Evolutionary conservation across 306 rosid species (phyloP).

Genomic region (Corylus avellana): DNA sequence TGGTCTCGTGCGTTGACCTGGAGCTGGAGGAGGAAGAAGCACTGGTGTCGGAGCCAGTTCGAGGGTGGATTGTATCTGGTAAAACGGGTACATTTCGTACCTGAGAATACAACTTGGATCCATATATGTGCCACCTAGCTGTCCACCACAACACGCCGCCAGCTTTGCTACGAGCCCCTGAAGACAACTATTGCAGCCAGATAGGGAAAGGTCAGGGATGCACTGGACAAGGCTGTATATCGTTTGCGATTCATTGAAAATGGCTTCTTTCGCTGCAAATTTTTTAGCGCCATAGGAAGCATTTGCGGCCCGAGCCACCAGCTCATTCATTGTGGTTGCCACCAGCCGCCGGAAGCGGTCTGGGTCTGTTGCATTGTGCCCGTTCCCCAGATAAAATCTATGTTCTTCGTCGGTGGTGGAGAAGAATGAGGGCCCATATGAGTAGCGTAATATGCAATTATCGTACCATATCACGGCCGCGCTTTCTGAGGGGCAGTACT

Average conservation of each 20-base stretch:
- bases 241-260: not conserved
- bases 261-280: not conserved
- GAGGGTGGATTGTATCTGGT: not conserved
- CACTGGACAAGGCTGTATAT: constrained; percentile 16
- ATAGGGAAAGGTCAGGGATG: not conserved
- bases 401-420: too few relatives aligned
- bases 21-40: not conserved
- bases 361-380: not conserved
- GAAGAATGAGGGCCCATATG: not conserved
- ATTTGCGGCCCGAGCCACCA: not conserved
- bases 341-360: not conserved
- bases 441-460: constrained; percentile 45
- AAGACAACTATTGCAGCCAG: not conserved
- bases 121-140: not conserved
- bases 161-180: not conserved
- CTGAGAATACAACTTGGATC: not conserved
- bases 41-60: too few relatives aligned
- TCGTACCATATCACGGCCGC: constrained; percentile 56
- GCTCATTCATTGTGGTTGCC: not conserved
- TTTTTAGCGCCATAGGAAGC: not conserved
- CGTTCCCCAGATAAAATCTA: too few relatives aligned
- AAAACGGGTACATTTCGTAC: not conserved
- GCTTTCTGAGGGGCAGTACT: constrained; percentile 26
- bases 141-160: not conserved
- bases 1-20: not conserved